phyloP scores from a whole-genome alignment of 169 alveolate genomes.

The Cryptosporidium baileyi region DNA sequence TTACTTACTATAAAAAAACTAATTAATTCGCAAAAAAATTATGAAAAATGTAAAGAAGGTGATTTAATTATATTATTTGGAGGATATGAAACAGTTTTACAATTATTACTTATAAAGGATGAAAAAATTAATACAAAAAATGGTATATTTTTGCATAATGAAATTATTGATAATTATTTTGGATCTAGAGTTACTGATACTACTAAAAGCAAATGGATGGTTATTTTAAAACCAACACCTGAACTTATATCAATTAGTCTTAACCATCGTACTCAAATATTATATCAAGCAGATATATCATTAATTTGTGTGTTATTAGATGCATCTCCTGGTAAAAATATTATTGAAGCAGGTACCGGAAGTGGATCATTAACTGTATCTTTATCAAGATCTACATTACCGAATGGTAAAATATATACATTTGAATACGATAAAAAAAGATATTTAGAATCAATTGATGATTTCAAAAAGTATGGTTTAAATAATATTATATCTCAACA shows the following conservation, averaged over 20 bases:
- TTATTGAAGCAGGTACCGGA: constrained; percentile 91
- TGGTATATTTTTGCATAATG: constrained; percentile 41
- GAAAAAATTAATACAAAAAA: constrained; percentile 19
- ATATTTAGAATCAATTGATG: constrained; percentile 78
- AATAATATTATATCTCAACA: constrained; percentile 73
- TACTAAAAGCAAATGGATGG: constrained; percentile 74
- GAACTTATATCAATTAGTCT: constrained; percentile 80
- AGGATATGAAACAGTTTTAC: constrained; percentile 49
- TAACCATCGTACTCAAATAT: constrained; percentile 86
- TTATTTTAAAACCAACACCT: constrained; percentile 75
- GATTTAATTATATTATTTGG: constrained; percentile 51
- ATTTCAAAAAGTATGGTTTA: constrained; percentile 68
- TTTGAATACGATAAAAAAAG: constrained; percentile 88
- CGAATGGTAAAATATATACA: constrained; percentile 85
- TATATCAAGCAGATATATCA: constrained; percentile 89
- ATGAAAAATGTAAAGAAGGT: constrained; percentile 53
- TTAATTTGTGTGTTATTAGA: constrained; percentile 84
- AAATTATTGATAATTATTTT: constrained; percentile 64
- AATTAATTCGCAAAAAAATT: background rate
- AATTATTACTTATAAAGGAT: background rate
- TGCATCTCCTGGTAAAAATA: constrained; percentile 85
- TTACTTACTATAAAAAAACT: background rate
- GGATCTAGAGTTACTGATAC: constrained; percentile 76
- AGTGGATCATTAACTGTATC: constrained; percentile 88
- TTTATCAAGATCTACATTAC: constrained; percentile 82